phyloP scores from a whole-genome alignment of 1,284 basidiomycete genomes.

The Microbotryum silenes-acaulis region DNA sequence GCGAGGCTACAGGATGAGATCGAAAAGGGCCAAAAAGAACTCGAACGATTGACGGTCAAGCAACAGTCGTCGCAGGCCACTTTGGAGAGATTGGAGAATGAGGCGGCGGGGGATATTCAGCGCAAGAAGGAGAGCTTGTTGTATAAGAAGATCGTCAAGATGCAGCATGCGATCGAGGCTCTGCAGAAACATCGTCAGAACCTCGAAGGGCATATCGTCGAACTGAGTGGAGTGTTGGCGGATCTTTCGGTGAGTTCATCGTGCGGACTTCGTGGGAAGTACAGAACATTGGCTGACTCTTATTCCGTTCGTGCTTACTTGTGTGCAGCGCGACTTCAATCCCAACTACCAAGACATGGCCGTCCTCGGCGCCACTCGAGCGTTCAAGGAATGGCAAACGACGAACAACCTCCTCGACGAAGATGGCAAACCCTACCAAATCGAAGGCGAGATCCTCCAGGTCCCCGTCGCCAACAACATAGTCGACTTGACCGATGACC shows the following conservation, averaged over 20 bases:
- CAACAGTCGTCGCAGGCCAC: slow-evolving; percentile 54
- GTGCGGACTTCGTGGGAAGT: neutral
- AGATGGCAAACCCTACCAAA: slow-evolving; percentile 17
- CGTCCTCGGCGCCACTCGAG: slow-evolving; percentile 88
- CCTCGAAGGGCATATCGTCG: slow-evolving; percentile 63
- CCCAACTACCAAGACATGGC: slow-evolving; percentile 99
- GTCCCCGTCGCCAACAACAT: slow-evolving; percentile 40
- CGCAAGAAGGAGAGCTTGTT: slow-evolving; percentile 67
- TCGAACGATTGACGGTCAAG: slow-evolving; percentile 47
- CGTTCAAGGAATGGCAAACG: slow-evolving; percentile 68
- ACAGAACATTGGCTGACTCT: neutral
- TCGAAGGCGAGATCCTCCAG: slow-evolving; percentile 51
- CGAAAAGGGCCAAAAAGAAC: slow-evolving; percentile 42
- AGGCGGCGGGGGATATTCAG: slow-evolving; percentile 36
- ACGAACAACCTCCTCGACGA: slow-evolving; percentile 39
- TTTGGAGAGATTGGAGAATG: slow-evolving; percentile 33
- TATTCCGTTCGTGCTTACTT: neutral
- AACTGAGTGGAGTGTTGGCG: slow-evolving; percentile 75
- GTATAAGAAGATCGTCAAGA: slow-evolving; percentile 64
- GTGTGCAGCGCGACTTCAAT: slow-evolving; percentile 61
- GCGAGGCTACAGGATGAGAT: slow-evolving; percentile 60
- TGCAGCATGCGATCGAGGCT: slow-evolving; percentile 66
- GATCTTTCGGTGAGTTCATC: slow-evolving; percentile 55
- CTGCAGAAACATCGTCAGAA: slow-evolving; percentile 64
- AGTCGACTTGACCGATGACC: slow-evolving; percentile 44